A percentile compares a stretch with the other conserved stretches of the same genome.
Conservation (phyloP, 164 flowering plant species). For the Piper betle region DNA sequence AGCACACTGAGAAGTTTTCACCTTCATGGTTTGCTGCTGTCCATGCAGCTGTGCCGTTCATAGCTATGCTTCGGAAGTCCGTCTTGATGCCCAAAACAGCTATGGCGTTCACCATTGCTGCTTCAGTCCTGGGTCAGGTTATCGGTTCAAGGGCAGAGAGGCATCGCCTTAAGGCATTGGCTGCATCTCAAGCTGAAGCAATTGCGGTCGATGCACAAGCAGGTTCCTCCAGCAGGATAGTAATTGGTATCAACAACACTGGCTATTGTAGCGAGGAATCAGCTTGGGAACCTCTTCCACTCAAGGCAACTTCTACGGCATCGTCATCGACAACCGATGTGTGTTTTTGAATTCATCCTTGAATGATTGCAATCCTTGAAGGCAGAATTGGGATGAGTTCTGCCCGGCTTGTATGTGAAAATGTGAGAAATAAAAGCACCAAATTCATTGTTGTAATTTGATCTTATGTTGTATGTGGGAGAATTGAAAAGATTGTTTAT, state of each 20-base stretch:
- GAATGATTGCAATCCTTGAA: background rate
- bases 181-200: slow-evolving; percentile 1
- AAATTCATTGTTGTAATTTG: background rate
- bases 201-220: slow-evolving; percentile 3
- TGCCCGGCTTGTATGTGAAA: background rate
- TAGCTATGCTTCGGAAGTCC: slow-evolving; percentile 70
- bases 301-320: slow-evolving; percentile 4
- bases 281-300: slow-evolving; percentile 14
- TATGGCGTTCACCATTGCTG: slow-evolving; percentile 70
- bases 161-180: slow-evolving; percentile 26
- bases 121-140: slow-evolving; percentile 67
- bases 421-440: background rate
- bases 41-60: slow-evolving; percentile 89
- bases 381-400: background rate
- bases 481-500: background rate
- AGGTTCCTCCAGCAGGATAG: background rate
- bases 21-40: slow-evolving; percentile 73
- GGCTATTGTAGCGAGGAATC: slow-evolving; percentile 17
- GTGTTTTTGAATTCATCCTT: slow-evolving; percentile 11
- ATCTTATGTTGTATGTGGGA: background rate
- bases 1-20: slow-evolving; percentile 75
- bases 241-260: slow-evolving; percentile 2
- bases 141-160: slow-evolving; percentile 83
- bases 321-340: slow-evolving; percentile 14
- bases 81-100: slow-evolving; percentile 74